Evolutionary conservation across 805 yeast genomes (phyloP), one percentile per base, ranked within the genome.

Genomic region (Teunomyces panamensis): DNA sequence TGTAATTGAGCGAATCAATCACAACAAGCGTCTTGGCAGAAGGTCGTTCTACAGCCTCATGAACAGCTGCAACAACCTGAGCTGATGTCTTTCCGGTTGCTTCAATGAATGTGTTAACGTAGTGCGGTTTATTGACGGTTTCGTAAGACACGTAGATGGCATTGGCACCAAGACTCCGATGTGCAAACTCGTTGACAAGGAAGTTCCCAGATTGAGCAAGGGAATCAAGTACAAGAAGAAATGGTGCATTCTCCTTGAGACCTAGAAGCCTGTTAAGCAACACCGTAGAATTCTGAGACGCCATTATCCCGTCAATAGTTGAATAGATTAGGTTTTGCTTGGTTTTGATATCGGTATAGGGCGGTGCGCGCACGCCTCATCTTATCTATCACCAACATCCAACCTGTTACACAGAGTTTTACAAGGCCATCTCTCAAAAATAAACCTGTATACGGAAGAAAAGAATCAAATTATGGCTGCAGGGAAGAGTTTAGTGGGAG

Each of bases 161-260:
- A 3, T 68, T 68, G 3, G 65, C 60, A 9, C 56, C 58, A 9
- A 67, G 64, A 33, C 58, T 56, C 54, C 76, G 71, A 52, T 73
- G 63, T 2, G 75, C 64, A 42, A 90, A 73, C 59, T 89, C 97
- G 26, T 67, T 59, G 1, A 87, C 58, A 9, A 91, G 63, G 41
- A 69, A 57, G 28, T 67, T 55, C 0, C 89, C 80, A 0, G 94
- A 80, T 62, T 91, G 97, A 0, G 77, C 70, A 8, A 89, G 65
- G 1, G 87, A 75, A 62, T 94, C 98, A 7, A 79, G 59, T 3
- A 86, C 71, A 4, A 92, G 71, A 2, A 89, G 63, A 46, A 92
- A 79, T 0, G 96, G 95, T 0, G 92, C 78, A 17, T 65, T 65
- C 57, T 94, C 98, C 53, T 84, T 87, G 44, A 88, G 67, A 2